Base-by-base conservation (phyloP, 768 basidiomycete genomes). In the Mycena floridula region DNA sequence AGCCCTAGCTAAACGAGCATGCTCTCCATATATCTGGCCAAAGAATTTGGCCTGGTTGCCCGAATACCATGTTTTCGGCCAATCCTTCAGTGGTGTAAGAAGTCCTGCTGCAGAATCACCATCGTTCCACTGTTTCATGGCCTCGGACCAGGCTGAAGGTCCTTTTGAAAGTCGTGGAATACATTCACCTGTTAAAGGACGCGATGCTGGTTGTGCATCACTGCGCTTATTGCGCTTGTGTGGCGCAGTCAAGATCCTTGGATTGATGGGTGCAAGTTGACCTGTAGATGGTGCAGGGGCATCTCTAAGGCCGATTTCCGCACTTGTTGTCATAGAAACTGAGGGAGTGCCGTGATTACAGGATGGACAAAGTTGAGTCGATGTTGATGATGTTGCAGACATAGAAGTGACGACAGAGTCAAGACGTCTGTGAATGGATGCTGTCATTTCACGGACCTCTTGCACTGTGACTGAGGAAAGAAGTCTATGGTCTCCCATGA, bases 71-170 rank as follows among this genome's bases (percentile, higher is more conserved):
- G 43, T 42, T 0, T 8, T 1, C 0, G 59, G 62, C 63, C 63
- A 65, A 27, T 64, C 56, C 45, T 58, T 61, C 45, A 64, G 42
- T 3, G 60, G 51, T 2, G 35, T 26, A 9, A 18, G 11, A 4
- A 55, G 13, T 7, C 54, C 56, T 3, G 38, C 44, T 5, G 16
- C 18, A 4, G 55, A 50, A 25, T 57, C 59, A 3, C 48, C 56
- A 7, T 56, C 25, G 3, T 57, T 45, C 63, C 60, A 65, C 35
- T 65, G 63, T 24, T 49, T 24, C 9, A 63, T 36, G 1, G 62
- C 61, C 7, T 25, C 36, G 8, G 37, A 25, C 62, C 63, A 65
- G 16, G 59, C 52, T 0, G 46, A 47, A 2, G 22, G 24, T 15
- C 44, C 50, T n/a, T 32, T 37, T 1, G 43, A 45, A 18, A 65